Conservation (phyloP, 768 basidiomycete genomes). For the Boletus subcaerulescens region DNA sequence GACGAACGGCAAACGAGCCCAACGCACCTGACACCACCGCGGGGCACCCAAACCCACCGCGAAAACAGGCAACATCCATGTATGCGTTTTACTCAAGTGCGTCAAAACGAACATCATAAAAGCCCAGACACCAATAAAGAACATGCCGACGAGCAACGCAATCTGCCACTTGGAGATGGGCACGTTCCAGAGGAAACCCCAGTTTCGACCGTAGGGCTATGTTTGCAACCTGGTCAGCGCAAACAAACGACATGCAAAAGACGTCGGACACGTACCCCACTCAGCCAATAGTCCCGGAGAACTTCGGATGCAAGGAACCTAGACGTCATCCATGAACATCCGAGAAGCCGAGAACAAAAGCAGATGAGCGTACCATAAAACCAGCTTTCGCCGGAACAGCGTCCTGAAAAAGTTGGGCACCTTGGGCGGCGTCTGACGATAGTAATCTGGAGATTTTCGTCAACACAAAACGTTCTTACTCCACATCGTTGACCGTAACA, state of each 20-base stretch:
- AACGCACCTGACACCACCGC: conserved; percentile 82
- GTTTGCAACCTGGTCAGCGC: conserved; percentile 10
- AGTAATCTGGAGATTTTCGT: conserved; percentile 58
- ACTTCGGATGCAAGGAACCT: conserved; percentile 88
- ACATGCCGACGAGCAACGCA: conserved; percentile 69
- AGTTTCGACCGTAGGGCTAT: conserved; percentile 90
- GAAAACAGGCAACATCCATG: conserved; percentile 92
- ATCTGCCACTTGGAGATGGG: conserved; percentile 82
- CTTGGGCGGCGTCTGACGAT: conserved; percentile 89
- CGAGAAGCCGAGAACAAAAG: background rate
- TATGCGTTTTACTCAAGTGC: conserved; percentile 88
- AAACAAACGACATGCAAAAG: background rate
- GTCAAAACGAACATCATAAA: conserved; percentile 70
- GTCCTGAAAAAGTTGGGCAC: conserved; percentile 91
- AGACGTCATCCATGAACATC: background rate
- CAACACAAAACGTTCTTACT: background rate
- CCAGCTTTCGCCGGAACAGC: conserved; percentile 85
- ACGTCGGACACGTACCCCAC: conserved; percentile 54
- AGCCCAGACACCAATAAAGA: conserved; percentile 90
- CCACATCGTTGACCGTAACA: conserved; percentile 17
- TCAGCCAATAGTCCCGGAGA: conserved; percentile 89
- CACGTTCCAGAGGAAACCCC: conserved; percentile 90
- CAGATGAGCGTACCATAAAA: conserved; percentile 59
- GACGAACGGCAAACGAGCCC: background rate
- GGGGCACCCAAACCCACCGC: conserved; percentile 94